phyloP scores from a whole-genome alignment of 2,329 filamentous ascomycete genomes.

The Lecanicillium sp. region DNA sequence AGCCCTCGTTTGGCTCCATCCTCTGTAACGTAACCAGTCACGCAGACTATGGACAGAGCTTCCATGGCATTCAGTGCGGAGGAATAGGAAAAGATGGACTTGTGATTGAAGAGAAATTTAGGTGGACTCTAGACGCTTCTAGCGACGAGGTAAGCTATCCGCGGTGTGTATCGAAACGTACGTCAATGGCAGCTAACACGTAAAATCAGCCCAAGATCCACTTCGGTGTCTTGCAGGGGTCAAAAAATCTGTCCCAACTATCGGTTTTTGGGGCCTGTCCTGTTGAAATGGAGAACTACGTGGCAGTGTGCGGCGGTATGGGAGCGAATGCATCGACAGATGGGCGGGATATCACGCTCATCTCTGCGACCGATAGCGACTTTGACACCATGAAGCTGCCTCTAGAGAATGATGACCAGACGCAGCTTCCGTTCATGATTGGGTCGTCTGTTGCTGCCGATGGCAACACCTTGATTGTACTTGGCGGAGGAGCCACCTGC shows the following conservation, averaged over 20 bases:
- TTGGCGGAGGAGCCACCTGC: slow-evolving; percentile 79
- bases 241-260: slow-evolving; percentile 9
- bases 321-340: slow-evolving; percentile 18
- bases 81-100: slow-evolving; percentile 61
- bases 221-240: not conserved
- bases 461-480: slow-evolving; percentile 47
- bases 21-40: slow-evolving; percentile 22
- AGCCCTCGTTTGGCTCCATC: slow-evolving; percentile 35
- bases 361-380: not conserved
- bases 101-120: slow-evolving; percentile 54
- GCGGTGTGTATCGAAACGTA: too few relatives aligned
- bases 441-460: slow-evolving; percentile 53
- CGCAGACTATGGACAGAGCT: slow-evolving; percentile 19
- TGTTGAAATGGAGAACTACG: slow-evolving; percentile 13
- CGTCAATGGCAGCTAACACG: too few relatives aligned
- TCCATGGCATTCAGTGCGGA: slow-evolving; percentile 59
- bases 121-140: slow-evolving; percentile 50
- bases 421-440: slow-evolving; percentile 54
- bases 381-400: slow-evolving; percentile 8
- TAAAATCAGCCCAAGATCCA: slow-evolving; percentile 1
- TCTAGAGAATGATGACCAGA: slow-evolving; percentile 3
- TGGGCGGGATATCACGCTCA: slow-evolving; percentile 9
- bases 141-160: slow-evolving; percentile 25
- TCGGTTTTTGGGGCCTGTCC: slow-evolving; percentile 25
- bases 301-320: slow-evolving; percentile 24